Conservation (phyloP, 164 flowering plant genomes). For the Aristolochia contorta region DNA sequence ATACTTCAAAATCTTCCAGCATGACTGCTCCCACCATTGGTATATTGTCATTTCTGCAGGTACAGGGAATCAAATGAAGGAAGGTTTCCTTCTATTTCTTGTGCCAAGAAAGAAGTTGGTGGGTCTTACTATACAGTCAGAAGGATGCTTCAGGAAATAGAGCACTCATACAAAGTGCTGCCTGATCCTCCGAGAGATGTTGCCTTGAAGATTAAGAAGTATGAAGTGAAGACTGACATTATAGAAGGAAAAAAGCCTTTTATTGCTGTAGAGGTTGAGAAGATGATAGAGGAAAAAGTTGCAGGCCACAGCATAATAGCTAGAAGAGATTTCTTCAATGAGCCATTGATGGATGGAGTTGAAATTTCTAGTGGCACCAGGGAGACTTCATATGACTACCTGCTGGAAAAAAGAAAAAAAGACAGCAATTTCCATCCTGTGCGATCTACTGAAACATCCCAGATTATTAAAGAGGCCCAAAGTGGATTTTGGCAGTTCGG, state of each 20-base stretch:
- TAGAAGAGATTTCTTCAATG: no score
- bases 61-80: conserved; percentile 46
- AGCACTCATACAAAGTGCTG: conserved; percentile 20
- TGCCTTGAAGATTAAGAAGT: conserved; percentile 13
- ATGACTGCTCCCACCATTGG: no score
- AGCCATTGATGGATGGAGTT: neutral
- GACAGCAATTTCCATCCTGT: conserved; percentile 1
- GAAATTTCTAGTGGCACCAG: conserved; percentile 7
- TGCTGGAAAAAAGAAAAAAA: conserved; percentile 8
- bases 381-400: neutral
- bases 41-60: conserved; percentile 23
- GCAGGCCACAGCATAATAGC: no score
- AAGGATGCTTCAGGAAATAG: conserved; percentile 45
- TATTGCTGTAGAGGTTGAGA: neutral
- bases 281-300: neutral
- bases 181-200: neutral
- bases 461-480: neutral
- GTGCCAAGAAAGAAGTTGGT: conserved; percentile 37
- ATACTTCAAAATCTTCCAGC: no score
- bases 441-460: neutral
- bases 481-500: neutral
- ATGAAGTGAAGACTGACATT: conserved; percentile 2
- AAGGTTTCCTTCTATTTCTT: conserved; percentile 38
- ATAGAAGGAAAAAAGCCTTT: neutral
- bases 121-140: conserved; percentile 45